phyloP scores from a whole-genome alignment of 2,329 filamentous ascomycete genomes.

The Arthrobotrys megalospora region DNA sequence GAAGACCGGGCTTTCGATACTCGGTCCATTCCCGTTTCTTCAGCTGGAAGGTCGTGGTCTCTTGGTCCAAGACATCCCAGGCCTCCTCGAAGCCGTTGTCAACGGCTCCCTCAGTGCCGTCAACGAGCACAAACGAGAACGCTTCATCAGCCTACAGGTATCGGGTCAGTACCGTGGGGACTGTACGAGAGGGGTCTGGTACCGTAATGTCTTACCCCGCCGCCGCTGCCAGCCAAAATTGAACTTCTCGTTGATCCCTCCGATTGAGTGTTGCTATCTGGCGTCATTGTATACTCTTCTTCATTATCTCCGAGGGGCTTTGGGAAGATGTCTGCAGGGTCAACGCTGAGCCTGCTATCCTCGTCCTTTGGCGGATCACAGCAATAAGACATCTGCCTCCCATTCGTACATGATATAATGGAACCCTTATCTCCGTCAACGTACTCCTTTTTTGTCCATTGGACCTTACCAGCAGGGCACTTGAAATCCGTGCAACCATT shows the following conservation, averaged over 20 bases:
- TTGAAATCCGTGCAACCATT: slow-evolving; percentile 35
- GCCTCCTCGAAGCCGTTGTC: slow-evolving; percentile 16
- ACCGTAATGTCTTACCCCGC: slow-evolving; percentile 8
- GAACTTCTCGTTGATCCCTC: slow-evolving; percentile 20
- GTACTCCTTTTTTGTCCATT: slow-evolving; percentile 17
- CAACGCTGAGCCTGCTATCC: slow-evolving; percentile 22
- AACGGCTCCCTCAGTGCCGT: slow-evolving; percentile 33
- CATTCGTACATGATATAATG: slow-evolving; percentile 13
- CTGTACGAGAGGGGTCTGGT: no score
- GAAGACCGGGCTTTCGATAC: slow-evolving; percentile 20
- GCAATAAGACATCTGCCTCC: slow-evolving; percentile 23
- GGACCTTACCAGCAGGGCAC: slow-evolving; percentile 22
- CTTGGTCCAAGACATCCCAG: slow-evolving; percentile 22
- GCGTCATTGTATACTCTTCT: slow-evolving; percentile 16
- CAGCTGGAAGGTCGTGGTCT: slow-evolving; percentile 10
- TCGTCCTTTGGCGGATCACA: slow-evolving; percentile 30
- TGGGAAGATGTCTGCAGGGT: slow-evolving; percentile 31
- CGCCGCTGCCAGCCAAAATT: slow-evolving; percentile 23
- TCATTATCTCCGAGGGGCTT: slow-evolving; percentile 32
- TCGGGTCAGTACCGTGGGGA: not conserved
- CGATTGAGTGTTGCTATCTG: slow-evolving; percentile 24
- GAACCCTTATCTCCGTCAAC: slow-evolving; percentile 4
- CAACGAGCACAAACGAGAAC: slow-evolving; percentile 33
- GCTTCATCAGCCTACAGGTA: slow-evolving; percentile 23
- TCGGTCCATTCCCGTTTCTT: slow-evolving; percentile 32